Evolutionary conservation across 2,329 filamentous ascomycete species (phyloP).

Genomic region (Colletotrichum australisinense): DNA sequence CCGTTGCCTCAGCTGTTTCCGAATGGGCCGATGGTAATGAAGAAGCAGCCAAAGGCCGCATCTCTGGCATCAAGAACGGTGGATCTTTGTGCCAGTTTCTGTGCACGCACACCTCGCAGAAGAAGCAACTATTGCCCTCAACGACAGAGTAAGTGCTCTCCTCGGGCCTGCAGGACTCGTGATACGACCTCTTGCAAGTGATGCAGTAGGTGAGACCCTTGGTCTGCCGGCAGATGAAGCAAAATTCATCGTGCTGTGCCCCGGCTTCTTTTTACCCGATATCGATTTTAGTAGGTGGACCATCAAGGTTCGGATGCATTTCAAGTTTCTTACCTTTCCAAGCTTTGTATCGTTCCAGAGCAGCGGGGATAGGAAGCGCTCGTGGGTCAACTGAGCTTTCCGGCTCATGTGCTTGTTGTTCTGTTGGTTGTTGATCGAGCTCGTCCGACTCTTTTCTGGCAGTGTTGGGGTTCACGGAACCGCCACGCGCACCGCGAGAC

Average conservation of each 20-base stretch:
- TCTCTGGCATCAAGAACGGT: background rate
- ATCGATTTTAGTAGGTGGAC: background rate
- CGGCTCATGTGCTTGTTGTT: background rate
- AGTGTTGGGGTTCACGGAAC: background rate
- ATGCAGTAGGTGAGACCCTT: background rate
- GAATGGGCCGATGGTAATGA: background rate
- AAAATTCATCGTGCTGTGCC: background rate
- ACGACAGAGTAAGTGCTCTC: background rate
- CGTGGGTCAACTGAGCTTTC: background rate
- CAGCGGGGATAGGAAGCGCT: background rate
- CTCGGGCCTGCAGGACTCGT: background rate
- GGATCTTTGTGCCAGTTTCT: background rate
- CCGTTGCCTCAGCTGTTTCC: background rate
- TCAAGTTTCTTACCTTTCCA: background rate
- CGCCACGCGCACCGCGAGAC: background rate
- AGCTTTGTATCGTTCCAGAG: background rate
- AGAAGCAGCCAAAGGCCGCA: background rate
- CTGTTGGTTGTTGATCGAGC: background rate
- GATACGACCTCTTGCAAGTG: background rate
- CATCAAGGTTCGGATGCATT: too few relatives aligned
- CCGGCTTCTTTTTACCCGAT: background rate
- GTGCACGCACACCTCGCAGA: background rate
- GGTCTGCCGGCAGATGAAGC: background rate
- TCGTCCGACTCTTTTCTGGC: too few relatives aligned
- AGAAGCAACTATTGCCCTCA: background rate